Evolutionary conservation across 179 eudicot genomes (phyloP).

Genomic region (Beta lomatogona): DNA sequence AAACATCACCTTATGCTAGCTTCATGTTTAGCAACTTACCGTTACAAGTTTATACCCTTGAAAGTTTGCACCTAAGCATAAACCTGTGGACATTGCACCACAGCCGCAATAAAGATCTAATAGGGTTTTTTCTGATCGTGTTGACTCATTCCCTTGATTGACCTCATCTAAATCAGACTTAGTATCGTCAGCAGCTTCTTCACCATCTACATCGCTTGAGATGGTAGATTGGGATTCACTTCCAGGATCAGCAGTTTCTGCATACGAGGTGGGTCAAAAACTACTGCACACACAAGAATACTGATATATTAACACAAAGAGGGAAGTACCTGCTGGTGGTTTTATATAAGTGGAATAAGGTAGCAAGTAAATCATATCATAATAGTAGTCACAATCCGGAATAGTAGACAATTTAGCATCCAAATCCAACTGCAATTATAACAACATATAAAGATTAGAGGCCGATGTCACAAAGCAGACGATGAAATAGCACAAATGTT

Average conservation of each 20-base stretch:
- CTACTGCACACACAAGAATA: too few species aligned
- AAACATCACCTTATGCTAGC: background rate
- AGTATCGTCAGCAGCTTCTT: conserved; percentile 6
- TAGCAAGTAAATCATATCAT: conserved; percentile 44
- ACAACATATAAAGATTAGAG: background rate
- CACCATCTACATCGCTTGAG: conserved; percentile 50
- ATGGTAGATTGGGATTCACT: conserved; percentile 58
- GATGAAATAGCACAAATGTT: background rate
- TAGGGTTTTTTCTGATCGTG: conserved; percentile 36
- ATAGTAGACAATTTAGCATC: conserved; percentile 29
- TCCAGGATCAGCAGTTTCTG: conserved; percentile 36
- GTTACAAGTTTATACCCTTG: conserved; percentile 60
- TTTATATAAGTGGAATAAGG: conserved; percentile 39
- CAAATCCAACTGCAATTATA: conserved; percentile 43
- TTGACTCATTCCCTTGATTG: conserved; percentile 12
- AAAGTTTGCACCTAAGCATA: conserved; percentile 74
- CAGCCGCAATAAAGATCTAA: conserved; percentile 77
- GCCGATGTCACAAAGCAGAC: background rate
- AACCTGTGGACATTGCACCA: conserved; percentile 94
- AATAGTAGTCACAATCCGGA: conserved; percentile 60
- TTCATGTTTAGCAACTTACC: conserved; percentile 33
- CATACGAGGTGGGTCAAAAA: background rate
- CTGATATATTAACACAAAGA: background rate
- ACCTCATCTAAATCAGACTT: conserved; percentile 19
- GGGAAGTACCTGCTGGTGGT: conserved; percentile 43